phyloP scores from a whole-genome alignment of 164 flowering plant genomes.

The Chloranthus sessilifolius region DNA sequence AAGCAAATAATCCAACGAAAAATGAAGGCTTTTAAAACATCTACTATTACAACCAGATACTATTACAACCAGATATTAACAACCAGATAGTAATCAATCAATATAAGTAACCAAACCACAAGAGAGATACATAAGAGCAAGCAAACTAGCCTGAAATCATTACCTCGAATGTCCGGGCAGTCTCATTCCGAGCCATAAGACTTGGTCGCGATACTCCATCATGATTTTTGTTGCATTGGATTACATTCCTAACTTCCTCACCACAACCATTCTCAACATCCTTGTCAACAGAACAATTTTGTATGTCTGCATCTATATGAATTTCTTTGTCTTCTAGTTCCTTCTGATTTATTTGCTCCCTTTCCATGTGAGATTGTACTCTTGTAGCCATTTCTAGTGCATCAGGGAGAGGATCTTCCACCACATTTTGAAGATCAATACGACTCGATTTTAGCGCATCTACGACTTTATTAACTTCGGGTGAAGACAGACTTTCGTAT shows the following conservation, averaged over 20 bases:
- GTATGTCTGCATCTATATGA: conserved; percentile 5
- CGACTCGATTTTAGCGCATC: conserved; percentile 47
- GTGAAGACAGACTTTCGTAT: conserved; percentile 11
- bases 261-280: too few species aligned
- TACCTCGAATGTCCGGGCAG: conserved; percentile 59
- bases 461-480: conserved; percentile 33
- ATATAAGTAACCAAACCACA: too few species aligned
- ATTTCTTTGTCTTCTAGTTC: conserved; percentile 11
- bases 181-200: conserved; percentile 45
- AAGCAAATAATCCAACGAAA: too few species aligned
- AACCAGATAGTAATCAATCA: too few species aligned
- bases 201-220: conserved; percentile 23
- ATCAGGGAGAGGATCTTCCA: conserved; percentile 71
- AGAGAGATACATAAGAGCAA: too few species aligned
- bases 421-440: conserved; percentile 37
- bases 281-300: conserved; percentile 8
- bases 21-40: too few species aligned
- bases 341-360: conserved; percentile 6
- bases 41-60: too few species aligned
- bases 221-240: too few species aligned
- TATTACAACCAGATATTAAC: too few species aligned
- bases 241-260: too few species aligned
- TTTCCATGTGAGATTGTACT: conserved; percentile 13
- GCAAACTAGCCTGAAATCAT: too few species aligned
- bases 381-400: too few species aligned